Conservation (phyloP, 2,329 filamentous ascomycete species). For the Exophiala xenobiotica region DNA sequence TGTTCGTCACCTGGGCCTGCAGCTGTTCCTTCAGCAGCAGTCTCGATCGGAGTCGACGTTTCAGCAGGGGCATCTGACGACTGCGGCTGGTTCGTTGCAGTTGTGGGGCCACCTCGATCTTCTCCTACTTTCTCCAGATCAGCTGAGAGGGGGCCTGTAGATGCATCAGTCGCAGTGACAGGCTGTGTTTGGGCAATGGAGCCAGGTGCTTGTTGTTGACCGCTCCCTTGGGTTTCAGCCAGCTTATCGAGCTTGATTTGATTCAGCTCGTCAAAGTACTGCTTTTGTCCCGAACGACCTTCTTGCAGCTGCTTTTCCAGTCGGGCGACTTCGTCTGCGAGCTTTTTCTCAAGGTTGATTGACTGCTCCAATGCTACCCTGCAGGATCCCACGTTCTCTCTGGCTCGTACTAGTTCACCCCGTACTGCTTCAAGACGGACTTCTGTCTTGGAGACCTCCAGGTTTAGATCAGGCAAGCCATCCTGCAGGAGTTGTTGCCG, state of each 20-base stretch:
- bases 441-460: conserved; percentile 43
- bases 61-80: too few relatives aligned
- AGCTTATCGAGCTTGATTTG: conserved; percentile 47
- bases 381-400: conserved; percentile 19
- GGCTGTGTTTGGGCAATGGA: not conserved
- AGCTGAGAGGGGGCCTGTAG: not conserved
- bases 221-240: conserved; percentile 16
- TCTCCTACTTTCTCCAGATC: not conserved
- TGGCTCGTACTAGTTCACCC: conserved; percentile 35
- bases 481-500: conserved; percentile 52
- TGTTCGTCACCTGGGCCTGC: not conserved
- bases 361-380: conserved; percentile 16
- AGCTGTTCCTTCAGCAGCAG: too few relatives aligned
- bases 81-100: not conserved
- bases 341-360: conserved; percentile 38
- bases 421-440: conserved; percentile 37
- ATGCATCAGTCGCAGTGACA: not conserved
- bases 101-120: not conserved
- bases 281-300: conserved; percentile 42
- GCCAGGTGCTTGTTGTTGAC: not conserved
- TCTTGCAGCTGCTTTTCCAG: conserved; percentile 40
- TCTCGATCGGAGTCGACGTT: too few relatives aligned
- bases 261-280: conserved; percentile 51
- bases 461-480: conserved; percentile 47
- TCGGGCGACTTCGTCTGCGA: conserved; percentile 48